These are phyloP conservation scores for Cephalotrichum gorgonifer DNA, from an alignment of 2,329 filamentous ascomycete genomes.

Conservation along the genomic window DNA sequence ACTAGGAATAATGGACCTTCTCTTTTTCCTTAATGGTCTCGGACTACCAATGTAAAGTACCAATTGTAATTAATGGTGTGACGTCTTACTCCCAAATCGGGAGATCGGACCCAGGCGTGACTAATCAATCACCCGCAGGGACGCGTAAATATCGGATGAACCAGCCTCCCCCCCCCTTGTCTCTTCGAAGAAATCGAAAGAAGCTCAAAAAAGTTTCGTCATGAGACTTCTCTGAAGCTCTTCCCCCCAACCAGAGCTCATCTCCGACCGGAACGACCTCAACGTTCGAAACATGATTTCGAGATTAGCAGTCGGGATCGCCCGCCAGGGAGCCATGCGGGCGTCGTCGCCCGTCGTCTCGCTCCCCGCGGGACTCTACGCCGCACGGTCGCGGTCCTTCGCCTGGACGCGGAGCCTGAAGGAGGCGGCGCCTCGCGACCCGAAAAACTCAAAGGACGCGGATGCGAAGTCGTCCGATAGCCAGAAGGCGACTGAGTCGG, in stretches of 20 bases:
- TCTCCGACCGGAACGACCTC: neutral
- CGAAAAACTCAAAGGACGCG: neutral
- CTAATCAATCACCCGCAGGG: neutral
- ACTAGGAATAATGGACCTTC: neutral
- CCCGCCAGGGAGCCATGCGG: neutral
- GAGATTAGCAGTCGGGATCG: slow-evolving; percentile 2
- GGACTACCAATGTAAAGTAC: neutral
- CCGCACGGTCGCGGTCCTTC: neutral
- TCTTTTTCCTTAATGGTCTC: neutral
- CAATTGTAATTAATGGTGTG: no score
- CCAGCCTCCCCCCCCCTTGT: neutral
- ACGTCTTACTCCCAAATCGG: neutral
- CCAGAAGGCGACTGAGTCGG: neutral
- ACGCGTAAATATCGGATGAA: neutral
- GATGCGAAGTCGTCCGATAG: neutral
- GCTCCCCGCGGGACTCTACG: neutral
- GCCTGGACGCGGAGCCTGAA: slow-evolving; percentile 1
- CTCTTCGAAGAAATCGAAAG: neutral
- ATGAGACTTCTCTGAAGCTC: neutral
- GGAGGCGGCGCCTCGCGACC: neutral
- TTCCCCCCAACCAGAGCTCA: neutral
- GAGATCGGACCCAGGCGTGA: neutral
- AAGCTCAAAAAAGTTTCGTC: slow-evolving; percentile 4
- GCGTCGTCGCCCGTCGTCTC: neutral
- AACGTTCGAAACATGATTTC: slow-evolving; percentile 2